These are phyloP conservation scores for Bryoerythrophyllum caledonicum DNA, from an alignment of 225 moss, liverwort and hornwort genomes.

Conservation along the genomic window DNA sequence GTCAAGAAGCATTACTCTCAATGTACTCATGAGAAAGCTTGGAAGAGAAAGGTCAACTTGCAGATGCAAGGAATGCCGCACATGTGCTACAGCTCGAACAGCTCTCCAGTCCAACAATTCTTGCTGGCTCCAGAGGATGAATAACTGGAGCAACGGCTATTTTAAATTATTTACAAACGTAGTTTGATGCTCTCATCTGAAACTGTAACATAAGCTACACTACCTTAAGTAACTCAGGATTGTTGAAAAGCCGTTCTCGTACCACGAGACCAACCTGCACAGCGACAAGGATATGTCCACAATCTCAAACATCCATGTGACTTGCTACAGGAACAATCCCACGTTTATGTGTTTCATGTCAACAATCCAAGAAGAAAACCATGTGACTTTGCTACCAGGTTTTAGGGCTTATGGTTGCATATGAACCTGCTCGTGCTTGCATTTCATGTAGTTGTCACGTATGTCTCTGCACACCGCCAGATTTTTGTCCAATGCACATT, in stretches of 20 bases:
- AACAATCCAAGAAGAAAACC: background rate
- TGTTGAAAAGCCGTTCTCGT: conserved; percentile 21
- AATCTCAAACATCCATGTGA: background rate
- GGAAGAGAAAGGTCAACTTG: no score
- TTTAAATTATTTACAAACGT: background rate
- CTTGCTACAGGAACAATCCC: no score
- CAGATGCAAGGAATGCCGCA: no score
- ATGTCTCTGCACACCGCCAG: conserved; percentile 18
- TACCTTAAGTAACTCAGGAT: conserved; percentile 21
- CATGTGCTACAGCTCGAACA: no score
- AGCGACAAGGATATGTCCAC: background rate
- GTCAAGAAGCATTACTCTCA: no score
- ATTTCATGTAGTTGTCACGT: conserved; percentile 30
- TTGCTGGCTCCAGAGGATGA: background rate
- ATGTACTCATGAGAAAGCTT: no score
- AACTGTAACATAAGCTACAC: background rate
- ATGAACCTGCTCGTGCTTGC: conserved; percentile 37
- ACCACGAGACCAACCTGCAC: conserved; percentile 32
- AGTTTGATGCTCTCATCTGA: background rate
- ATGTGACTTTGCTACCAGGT: background rate
- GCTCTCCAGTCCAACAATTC: no score
- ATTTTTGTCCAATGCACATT: conserved; percentile 26
- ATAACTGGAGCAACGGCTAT: background rate
- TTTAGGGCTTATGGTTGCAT: no score
- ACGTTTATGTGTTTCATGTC: background rate